phyloP scores from a whole-genome alignment of 139 green algal species.

The Gonium pectorale region DNA sequence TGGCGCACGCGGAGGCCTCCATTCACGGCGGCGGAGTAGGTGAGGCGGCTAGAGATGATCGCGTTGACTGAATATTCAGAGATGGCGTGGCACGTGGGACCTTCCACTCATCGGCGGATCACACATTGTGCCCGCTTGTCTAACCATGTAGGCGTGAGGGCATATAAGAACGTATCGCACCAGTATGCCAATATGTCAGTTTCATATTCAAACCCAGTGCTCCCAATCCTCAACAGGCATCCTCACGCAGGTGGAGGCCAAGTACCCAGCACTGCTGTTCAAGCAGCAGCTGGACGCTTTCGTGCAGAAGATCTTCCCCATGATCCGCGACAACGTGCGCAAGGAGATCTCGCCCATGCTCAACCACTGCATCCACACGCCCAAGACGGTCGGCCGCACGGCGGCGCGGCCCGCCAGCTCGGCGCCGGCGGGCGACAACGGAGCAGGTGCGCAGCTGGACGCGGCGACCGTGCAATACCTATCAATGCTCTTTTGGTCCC shows the following conservation, averaged over 20 bases:
- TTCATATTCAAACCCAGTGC: no score
- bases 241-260: slow-evolving; percentile 91
- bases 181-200: no score
- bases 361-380: slow-evolving; percentile 87
- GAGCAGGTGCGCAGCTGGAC: neutral
- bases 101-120: no score
- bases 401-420: neutral
- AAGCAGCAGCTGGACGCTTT: slow-evolving; percentile 98
- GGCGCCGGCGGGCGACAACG: neutral
- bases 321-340: slow-evolving; percentile 98
- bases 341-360: slow-evolving; percentile 93
- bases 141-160: no score
- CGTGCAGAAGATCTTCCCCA: slow-evolving; percentile 98
- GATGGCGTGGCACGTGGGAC: no score
- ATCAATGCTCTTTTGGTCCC: no score
- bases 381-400: slow-evolving; percentile 40
- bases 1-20: slow-evolving; percentile 74
- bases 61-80: no score
- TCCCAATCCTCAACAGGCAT: slow-evolving; percentile 36
- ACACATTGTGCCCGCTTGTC: no score
- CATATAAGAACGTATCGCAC: no score
- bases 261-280: slow-evolving; percentile 99
- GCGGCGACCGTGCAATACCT: no score
- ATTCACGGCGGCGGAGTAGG: slow-evolving; percentile 88
- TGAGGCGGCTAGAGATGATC: no score